phyloP scores from a whole-genome alignment of 331 rosid species.

The Quercus lobata region DNA sequence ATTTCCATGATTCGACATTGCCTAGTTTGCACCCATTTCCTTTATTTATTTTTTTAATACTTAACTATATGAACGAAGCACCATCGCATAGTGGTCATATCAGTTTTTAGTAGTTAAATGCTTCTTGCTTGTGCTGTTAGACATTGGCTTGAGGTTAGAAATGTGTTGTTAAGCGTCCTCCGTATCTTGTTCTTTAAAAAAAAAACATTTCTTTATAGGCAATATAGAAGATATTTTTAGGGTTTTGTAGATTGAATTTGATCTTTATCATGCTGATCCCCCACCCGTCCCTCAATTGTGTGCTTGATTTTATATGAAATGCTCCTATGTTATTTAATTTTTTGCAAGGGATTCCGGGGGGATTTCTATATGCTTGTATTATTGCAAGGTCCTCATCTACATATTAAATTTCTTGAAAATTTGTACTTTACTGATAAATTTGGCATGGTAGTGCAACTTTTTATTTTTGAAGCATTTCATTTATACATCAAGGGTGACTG shows the following conservation, averaged over 20 bases:
- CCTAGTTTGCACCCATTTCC: slow-evolving; percentile 1
- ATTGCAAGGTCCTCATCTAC: background rate
- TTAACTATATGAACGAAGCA: background rate
- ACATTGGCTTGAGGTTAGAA: background rate
- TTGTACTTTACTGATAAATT: background rate
- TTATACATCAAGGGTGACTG: background rate
- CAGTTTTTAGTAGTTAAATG: background rate
- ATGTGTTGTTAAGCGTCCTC: background rate
- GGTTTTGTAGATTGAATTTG: background rate
- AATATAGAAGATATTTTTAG: background rate
- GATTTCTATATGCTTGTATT: background rate
- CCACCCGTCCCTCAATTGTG: background rate
- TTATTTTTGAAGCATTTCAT: background rate
- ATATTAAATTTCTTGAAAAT: slow-evolving; percentile 1
- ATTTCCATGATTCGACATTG: slow-evolving; percentile 1
- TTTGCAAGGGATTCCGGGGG: background rate
- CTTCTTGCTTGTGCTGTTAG: background rate
- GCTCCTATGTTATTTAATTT: background rate
- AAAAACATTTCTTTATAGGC: background rate
- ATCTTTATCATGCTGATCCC: background rate
- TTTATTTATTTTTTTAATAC: background rate
- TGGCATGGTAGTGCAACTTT: background rate
- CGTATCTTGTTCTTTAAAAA: background rate
- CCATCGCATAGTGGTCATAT: background rate
- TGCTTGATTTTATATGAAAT: too few species aligned